Percentiles rank a stretch among this genome's conserved stretches.
Evolutionary conservation across 2,329 filamentous ascomycete species (phyloP).

Genomic region (Metarhizium album): DNA sequence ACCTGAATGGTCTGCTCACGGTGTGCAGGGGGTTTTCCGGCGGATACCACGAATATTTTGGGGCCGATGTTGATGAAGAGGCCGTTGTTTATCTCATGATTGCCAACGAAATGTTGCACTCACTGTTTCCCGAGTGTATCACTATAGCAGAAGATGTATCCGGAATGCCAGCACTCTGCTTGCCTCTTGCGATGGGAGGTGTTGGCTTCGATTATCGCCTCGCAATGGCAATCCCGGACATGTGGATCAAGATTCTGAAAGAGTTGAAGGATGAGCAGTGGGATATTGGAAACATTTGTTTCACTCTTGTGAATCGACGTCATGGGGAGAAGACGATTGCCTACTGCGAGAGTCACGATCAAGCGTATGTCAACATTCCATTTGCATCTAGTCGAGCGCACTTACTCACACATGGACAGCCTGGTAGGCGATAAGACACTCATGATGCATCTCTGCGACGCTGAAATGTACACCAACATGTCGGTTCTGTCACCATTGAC

Average conservation of each 20-base stretch:
- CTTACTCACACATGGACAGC: slow-evolving; percentile 32
- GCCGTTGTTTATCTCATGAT: slow-evolving; percentile 92
- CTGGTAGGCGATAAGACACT: slow-evolving; percentile 94
- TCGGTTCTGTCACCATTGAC: slow-evolving; percentile 76
- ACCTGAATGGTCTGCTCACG: slow-evolving; percentile 6
- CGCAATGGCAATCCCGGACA: slow-evolving; percentile 94
- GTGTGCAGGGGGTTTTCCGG: slow-evolving; percentile 74
- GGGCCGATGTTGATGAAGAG: slow-evolving; percentile 78
- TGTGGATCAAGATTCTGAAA: slow-evolving; percentile 99
- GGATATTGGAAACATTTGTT: slow-evolving; percentile 78
- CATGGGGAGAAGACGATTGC: slow-evolving; percentile 98
- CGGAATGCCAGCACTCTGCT: slow-evolving; percentile 93
- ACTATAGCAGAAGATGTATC: slow-evolving; percentile 96
- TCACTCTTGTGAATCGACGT: slow-evolving; percentile 82
- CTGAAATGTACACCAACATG: slow-evolving; percentile 97
- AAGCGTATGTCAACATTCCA: slow-evolving; percentile 58
- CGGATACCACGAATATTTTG: slow-evolving; percentile 97
- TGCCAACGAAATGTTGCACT: slow-evolving; percentile 90
- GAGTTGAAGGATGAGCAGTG: slow-evolving; percentile 85
- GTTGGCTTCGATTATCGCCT: slow-evolving; percentile 96
- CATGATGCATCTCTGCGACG: slow-evolving; percentile 97
- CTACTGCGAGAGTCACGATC: slow-evolving; percentile 94
- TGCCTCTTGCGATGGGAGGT: slow-evolving; percentile 75
- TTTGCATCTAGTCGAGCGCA: no score
- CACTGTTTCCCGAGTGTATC: slow-evolving; percentile 77